These are phyloP conservation scores for Pugionium dolabratum DNA, from an alignment of 345 rosid genomes.

Conservation along the genomic window DNA sequence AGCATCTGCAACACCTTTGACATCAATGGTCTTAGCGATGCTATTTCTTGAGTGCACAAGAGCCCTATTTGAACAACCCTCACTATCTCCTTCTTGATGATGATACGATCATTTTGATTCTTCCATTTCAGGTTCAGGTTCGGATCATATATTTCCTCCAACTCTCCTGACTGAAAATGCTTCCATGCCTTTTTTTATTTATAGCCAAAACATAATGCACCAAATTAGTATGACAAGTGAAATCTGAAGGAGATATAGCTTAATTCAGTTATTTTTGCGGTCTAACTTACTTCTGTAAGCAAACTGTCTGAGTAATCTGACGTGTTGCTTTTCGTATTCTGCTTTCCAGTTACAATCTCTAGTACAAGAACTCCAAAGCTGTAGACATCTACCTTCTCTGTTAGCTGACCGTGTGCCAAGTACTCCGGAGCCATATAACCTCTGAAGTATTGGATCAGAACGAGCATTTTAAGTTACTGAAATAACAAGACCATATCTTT, in stretches of 20 bases:
- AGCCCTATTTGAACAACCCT: conserved; percentile 79
- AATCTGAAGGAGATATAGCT: neutral
- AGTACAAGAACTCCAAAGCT: conserved; percentile 84
- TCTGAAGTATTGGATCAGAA: conserved; percentile 37
- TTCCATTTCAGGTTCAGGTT: conserved; percentile 60
- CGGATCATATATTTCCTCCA: conserved; percentile 72
- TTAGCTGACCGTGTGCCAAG: conserved; percentile 85
- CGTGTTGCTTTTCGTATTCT: conserved; percentile 68
- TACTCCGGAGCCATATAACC: conserved; percentile 99
- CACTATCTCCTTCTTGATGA: conserved; percentile 53
- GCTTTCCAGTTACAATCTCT: conserved; percentile 80
- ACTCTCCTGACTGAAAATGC: conserved; percentile 63
- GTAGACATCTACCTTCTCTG: conserved; percentile 91
- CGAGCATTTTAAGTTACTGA: neutral
- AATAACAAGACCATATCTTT: neutral
- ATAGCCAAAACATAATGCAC: conserved; percentile 1
- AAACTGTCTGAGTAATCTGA: conserved; percentile 82
- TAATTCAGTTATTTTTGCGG: neutral
- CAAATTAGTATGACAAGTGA: conserved; percentile 24
- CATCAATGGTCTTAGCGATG: conserved; percentile 77
- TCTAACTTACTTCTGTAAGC: conserved; percentile 62
- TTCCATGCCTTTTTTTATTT: conserved; percentile 61
- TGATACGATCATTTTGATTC: conserved; percentile 39
- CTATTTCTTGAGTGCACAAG: conserved; percentile 74
- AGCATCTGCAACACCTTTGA: conserved; percentile 73